Evolutionary conservation across 371 early-diverging fungal species (phyloP).

Genomic region (Mortierella sp.): DNA sequence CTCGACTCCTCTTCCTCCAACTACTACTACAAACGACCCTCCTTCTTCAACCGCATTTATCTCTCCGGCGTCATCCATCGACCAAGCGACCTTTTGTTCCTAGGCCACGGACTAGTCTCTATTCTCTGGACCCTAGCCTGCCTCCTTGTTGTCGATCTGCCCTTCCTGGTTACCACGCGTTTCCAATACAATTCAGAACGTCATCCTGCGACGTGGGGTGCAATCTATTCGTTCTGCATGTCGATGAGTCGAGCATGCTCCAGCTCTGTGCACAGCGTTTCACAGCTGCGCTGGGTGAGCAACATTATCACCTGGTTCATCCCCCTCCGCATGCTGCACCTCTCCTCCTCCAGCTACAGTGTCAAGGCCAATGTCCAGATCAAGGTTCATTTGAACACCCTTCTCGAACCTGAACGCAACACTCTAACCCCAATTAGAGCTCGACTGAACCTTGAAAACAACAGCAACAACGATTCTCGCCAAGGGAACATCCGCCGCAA

Average conservation of each 20-base stretch:
- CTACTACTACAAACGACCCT: slow-evolving; percentile 11
- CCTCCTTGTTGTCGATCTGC: slow-evolving; percentile 31
- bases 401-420: slow-evolving; percentile 36
- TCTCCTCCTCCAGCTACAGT: slow-evolving; percentile 20
- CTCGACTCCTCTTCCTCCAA: background rate
- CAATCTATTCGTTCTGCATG: slow-evolving; percentile 47
- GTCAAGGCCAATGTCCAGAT: slow-evolving; percentile 27
- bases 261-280: slow-evolving; percentile 27
- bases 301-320: slow-evolving; percentile 46
- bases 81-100: slow-evolving; percentile 32
- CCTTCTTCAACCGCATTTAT: slow-evolving; percentile 27
- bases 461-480: background rate
- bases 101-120: slow-evolving; percentile 6
- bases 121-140: slow-evolving; percentile 19
- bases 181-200: slow-evolving; percentile 28
- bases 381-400: slow-evolving; percentile 42
- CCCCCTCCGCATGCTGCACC: slow-evolving; percentile 35
- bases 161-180: slow-evolving; percentile 33
- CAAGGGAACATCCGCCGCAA: slow-evolving; percentile 7
- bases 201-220: slow-evolving; percentile 47
- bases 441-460: slow-evolving; percentile 12
- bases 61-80: slow-evolving; percentile 34
- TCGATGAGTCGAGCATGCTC: slow-evolving; percentile 39
- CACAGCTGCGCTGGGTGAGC: slow-evolving; percentile 50
- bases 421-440: slow-evolving; percentile 25